phyloP scores from a whole-genome alignment of 2,329 filamentous ascomycete species.

The Nannizziopsis barbatae region DNA sequence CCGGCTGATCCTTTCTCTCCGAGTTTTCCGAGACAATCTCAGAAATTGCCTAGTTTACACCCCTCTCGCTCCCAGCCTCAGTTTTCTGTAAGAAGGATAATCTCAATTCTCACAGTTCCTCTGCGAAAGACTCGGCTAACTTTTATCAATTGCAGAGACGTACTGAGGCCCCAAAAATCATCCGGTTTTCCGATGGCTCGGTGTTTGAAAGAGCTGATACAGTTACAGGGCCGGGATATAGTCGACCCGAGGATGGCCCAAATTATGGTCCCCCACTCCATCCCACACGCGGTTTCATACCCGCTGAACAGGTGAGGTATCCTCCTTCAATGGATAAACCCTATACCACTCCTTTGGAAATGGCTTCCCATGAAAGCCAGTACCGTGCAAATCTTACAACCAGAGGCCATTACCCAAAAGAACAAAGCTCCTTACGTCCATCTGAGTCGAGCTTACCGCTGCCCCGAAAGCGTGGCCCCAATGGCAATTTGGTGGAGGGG shows the following conservation, averaged over 20 bases:
- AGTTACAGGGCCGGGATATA: not conserved
- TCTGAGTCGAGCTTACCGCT: not conserved
- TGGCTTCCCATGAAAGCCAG: not conserved
- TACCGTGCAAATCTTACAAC: slow-evolving; percentile 25
- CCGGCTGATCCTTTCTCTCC: not conserved
- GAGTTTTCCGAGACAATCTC: not conserved
- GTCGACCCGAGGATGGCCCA: not conserved
- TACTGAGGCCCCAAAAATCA: slow-evolving; percentile 15
- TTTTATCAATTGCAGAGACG: slow-evolving; percentile 5
- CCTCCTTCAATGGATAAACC: not conserved
- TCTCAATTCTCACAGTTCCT: too few species aligned
- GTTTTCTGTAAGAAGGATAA: not conserved
- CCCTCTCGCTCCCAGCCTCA: too few species aligned
- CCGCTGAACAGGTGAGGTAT: slow-evolving; percentile 10
- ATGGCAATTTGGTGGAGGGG: not conserved
- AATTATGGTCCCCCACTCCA: not conserved
- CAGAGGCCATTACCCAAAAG: slow-evolving; percentile 1
- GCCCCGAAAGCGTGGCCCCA: slow-evolving; percentile 7
- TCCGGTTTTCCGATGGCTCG: slow-evolving; percentile 18
- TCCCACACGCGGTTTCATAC: not conserved
- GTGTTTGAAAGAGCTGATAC: slow-evolving; percentile 18
- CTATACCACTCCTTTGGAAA: not conserved
- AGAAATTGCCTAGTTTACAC: not conserved
- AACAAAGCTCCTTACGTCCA: not conserved
- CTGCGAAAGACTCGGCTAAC: not conserved